A percentile compares a stretch with the other conserved stretches of the same genome.
Evolutionary conservation across 805 yeast genomes (phyloP).

Genomic region (Kuraishia cidri): DNA sequence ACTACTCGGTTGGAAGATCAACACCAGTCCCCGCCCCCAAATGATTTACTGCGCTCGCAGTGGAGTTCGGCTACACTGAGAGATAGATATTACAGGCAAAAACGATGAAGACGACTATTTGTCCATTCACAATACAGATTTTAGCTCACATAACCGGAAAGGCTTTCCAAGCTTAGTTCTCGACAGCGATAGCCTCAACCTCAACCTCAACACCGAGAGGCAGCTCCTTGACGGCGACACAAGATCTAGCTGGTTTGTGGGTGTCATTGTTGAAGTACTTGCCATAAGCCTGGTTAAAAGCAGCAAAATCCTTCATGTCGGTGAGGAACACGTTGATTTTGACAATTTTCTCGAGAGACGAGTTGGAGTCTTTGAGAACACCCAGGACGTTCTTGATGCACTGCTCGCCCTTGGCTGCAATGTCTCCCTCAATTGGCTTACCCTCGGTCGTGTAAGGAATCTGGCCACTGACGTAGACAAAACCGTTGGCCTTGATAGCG

Average conservation of each 20-base stretch:
- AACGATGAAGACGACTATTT: too few relatives aligned
- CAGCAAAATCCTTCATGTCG: conserved; percentile 80
- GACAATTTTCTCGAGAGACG: conserved; percentile 74
- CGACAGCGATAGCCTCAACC: conserved; percentile 88
- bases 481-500: conserved; percentile 87
- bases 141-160: too few relatives aligned
- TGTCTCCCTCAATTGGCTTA: conserved; percentile 68
- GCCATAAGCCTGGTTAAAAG: conserved; percentile 79
- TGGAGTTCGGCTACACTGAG: too few relatives aligned
- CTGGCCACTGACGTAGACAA: conserved; percentile 91
- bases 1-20: too few relatives aligned
- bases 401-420: conserved; percentile 73
- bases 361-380: conserved; percentile 79
- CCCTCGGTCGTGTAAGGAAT: conserved; percentile 83
- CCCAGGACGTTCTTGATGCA: conserved; percentile 57
- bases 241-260: conserved; percentile 94
- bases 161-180: too few relatives aligned
- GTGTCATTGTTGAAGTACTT: conserved; percentile 63
- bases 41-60: too few relatives aligned
- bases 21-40: too few relatives aligned
- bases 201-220: conserved; percentile 87
- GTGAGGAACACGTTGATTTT: conserved; percentile 87
- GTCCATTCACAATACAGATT: too few relatives aligned
- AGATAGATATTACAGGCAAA: too few relatives aligned
- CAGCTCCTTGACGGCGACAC: conserved; percentile 88